A percentile compares a stretch with the other conserved stretches of the same genome.
Conservation (phyloP, 202 grass and related monocot species). For the Sporobolus alterniflorus region DNA sequence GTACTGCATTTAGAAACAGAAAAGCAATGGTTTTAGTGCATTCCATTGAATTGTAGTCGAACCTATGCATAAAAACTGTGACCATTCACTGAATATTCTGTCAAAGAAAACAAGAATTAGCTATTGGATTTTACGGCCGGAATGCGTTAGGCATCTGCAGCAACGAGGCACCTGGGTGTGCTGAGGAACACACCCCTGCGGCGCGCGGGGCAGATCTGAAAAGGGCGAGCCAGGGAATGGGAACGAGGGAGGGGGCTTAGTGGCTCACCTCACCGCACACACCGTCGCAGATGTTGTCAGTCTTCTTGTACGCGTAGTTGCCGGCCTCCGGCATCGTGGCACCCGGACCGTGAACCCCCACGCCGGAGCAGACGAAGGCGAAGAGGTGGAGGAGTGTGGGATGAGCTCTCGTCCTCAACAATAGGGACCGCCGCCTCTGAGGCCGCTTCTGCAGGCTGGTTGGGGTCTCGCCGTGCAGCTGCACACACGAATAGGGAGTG, state of each 20-base stretch:
- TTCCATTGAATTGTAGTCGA: neutral
- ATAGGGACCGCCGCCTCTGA: no score
- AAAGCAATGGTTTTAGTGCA: neutral
- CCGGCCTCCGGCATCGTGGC: constrained; percentile 77
- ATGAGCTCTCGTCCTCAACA: no score
- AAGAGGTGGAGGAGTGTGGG: no score
- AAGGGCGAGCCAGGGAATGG: neutral
- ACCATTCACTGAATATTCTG: neutral
- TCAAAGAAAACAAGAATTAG: neutral
- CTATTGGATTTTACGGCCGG: neutral
- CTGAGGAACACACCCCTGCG: no score
- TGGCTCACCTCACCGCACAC: constrained; percentile 82
- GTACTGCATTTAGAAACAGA: neutral
- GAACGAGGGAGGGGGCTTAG: neutral
- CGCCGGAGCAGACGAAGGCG: constrained; percentile 18
- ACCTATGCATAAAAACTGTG: constrained; percentile 6
- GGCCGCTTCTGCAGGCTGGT: no score
- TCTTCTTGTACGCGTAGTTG: constrained; percentile 87
- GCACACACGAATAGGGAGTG: no score
- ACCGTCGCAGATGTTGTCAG: constrained; percentile 81
- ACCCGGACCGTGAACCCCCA: neutral
- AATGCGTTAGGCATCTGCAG: neutral
- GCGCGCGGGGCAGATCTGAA: no score
- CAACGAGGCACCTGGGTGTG: neutral
- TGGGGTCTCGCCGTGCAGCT: no score